Conservation (phyloP, 305 asterid genomes). For the Rubia tinctorum region DNA sequence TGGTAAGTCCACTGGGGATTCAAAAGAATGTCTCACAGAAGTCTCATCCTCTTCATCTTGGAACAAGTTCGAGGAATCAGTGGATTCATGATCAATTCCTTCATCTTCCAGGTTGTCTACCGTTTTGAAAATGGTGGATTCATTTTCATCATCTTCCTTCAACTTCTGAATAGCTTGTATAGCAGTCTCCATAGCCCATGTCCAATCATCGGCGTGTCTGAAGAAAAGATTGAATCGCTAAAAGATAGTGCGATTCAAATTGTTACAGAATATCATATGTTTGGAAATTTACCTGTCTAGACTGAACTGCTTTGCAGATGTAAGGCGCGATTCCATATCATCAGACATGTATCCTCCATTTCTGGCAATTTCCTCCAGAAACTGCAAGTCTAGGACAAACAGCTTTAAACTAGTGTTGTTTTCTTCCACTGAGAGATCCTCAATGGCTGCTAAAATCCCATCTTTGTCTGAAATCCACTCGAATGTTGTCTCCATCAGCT, state of each 20-base stretch:
- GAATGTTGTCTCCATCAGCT: constrained; percentile 42
- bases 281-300: constrained; percentile 42
- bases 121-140: constrained; percentile 25
- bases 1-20: not conserved
- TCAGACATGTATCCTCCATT: constrained; percentile 50
- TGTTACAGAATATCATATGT: not conserved
- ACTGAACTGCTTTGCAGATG: constrained; percentile 31
- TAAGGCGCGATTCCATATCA: constrained; percentile 27
- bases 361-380: constrained; percentile 65
- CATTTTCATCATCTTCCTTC: constrained; percentile 41
- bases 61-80: constrained; percentile 7
- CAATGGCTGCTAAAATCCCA: constrained; percentile 25
- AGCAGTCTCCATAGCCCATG: constrained; percentile 54
- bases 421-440: constrained; percentile 30
- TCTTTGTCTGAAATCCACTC: constrained; percentile 36
- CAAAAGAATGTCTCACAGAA: not conserved
- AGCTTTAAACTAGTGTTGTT: constrained; percentile 32
- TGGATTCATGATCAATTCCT: constrained; percentile 12
- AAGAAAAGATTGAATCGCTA: not conserved
- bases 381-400: constrained; percentile 55
- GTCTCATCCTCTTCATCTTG: constrained; percentile 12
- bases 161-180: constrained; percentile 42
- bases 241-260: not conserved
- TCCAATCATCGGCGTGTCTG: constrained; percentile 38
- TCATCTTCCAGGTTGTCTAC: constrained; percentile 20